These are phyloP conservation scores for Candolleomyces eurysporus DNA, from an alignment of 768 basidiomycete species.

Conservation along the genomic window DNA sequence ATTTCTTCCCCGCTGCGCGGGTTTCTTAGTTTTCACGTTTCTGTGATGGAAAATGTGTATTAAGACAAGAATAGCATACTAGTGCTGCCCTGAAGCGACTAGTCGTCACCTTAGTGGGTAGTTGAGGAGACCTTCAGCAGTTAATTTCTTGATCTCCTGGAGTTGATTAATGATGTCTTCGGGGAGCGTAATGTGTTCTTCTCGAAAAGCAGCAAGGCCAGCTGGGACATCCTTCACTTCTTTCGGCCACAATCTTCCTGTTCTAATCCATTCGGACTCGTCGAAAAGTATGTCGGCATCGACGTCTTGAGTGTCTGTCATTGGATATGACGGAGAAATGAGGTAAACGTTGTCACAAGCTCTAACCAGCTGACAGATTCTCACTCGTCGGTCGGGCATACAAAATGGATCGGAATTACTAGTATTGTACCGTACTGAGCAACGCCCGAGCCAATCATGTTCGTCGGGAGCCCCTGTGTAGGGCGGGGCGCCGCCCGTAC, in stretches of 20 bases:
- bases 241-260: neutral
- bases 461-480: too few species aligned
- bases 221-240: neutral
- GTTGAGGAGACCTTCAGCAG: neutral
- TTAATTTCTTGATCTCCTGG: neutral
- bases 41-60: neutral
- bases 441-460: too few species aligned
- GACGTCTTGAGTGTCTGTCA: too few species aligned
- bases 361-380: too few species aligned
- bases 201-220: neutral
- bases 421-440: too few species aligned
- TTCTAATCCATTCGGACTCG: neutral
- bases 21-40: neutral
- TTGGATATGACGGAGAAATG: too few species aligned
- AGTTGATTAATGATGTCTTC: neutral
- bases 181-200: neutral
- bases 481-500: too few species aligned
- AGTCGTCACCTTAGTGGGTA: neutral
- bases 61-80: neutral
- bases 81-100: neutral
- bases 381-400: too few species aligned
- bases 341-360: too few species aligned
- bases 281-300: neutral
- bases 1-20: neutral
- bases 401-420: too few species aligned